Evolutionary conservation across 1,284 basidiomycete species (phyloP), one percentile per base, ranked within the genome.

Genomic region (Ceratobasidium sp.): DNA sequence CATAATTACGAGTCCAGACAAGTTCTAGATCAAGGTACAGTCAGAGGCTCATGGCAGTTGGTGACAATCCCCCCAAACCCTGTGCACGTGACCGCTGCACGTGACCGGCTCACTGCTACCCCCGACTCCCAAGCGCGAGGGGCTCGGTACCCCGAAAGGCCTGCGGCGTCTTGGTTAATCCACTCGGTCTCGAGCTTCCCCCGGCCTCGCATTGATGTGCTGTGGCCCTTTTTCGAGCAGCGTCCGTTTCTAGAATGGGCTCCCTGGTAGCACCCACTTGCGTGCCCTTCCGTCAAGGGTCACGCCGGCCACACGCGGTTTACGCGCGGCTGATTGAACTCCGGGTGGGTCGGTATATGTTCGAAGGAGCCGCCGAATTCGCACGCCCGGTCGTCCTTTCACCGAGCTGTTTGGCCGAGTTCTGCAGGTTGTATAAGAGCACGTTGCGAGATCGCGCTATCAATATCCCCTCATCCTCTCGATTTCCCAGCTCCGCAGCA

Each of bases 1-100:
- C 76, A 77, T 77, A 59, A 27, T 43, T 13, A 43, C 19, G 22
- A n/a, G 54, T 54, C 53, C 24, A 56, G 68, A 59, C 56, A 53
- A 71, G 53, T 31, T 39, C 56, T 31, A 59, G 41, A 71, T 58
- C 46, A 54, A 59, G 54, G 16, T 37, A 29, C 16, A 31, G 27
- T 39, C 31, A 24, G 27, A 41, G 53, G n/a, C 68, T 48, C 29
- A 43, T 59, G 31, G 29, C 31, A 56, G 68, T 71, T 43, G n/a
- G 54, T 59, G 39, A 24, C 68, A 53, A 14, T 68, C 27, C 37
- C 68, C 68, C 39, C 19, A n/a, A 46, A 43, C 68, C 68, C 56
- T 58, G 53, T 46, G 56, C 54, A 71, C 56, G 53, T 59, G 56
- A 58, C 27, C 14, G 13, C 34, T 27, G 24, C 68, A 71, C 68